These are phyloP conservation scores for Carpinus fangiana DNA, from an alignment of 306 rosid genomes.

Conservation along the genomic window DNA sequence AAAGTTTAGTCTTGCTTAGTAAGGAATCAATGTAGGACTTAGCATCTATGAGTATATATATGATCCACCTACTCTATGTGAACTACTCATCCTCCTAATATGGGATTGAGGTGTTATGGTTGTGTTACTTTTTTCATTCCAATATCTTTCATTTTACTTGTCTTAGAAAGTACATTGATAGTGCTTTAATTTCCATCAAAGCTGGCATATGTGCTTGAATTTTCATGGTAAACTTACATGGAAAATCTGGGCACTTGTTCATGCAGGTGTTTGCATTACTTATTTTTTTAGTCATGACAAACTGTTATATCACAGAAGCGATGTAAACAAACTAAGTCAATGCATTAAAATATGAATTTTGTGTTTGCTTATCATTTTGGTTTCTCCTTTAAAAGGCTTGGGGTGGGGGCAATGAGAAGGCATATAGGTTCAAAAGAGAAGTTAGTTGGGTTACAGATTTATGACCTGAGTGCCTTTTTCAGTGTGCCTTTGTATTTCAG, in stretches of 20 bases:
- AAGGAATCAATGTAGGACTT: too few relatives aligned
- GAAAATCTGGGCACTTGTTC: not conserved
- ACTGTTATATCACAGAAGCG: not conserved
- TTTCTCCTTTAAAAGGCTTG: not conserved
- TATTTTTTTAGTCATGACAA: not conserved
- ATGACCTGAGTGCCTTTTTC: not conserved
- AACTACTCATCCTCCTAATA: too few relatives aligned
- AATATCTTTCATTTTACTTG: not conserved
- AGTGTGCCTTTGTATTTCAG: conserved; percentile 8
- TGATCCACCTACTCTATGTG: too few relatives aligned
- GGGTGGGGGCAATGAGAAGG: not conserved
- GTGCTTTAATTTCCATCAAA: not conserved
- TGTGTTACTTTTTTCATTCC: too few relatives aligned
- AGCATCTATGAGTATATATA: too few relatives aligned
- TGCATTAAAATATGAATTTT: not conserved
- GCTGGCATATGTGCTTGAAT: not conserved
- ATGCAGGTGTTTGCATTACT: not conserved
- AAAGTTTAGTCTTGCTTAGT: too few relatives aligned
- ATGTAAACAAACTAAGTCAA: not conserved
- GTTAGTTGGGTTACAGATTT: conserved; percentile 2
- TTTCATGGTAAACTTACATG: not conserved
- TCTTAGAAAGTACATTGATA: not conserved
- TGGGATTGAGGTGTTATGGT: too few relatives aligned
- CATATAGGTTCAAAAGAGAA: not conserved
- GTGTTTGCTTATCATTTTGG: not conserved